Evolutionary conservation across 2,329 filamentous ascomycete genomes (phyloP).

Genomic region (Penicillium decumbens): DNA sequence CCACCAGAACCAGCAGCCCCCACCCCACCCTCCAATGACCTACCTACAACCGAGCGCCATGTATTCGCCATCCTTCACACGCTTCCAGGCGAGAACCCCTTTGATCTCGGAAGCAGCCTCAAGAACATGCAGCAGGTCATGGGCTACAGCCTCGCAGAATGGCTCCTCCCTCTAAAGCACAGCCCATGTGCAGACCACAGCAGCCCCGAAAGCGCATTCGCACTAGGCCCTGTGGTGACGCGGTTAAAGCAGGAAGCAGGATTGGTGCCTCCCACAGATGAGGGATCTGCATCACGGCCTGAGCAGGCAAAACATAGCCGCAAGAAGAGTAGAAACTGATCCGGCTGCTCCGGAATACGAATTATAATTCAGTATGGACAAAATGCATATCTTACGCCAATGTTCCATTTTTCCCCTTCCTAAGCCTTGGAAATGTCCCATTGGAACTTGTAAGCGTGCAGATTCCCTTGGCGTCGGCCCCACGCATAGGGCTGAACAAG

Average conservation of each 20-base stretch:
- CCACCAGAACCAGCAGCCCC: conserved; percentile 32
- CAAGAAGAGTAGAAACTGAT: background rate
- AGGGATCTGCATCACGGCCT: background rate
- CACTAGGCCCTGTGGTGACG: conserved; percentile 59
- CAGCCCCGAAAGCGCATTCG: conserved; percentile 62
- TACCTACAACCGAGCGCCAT: conserved; percentile 51
- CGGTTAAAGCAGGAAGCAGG: conserved; percentile 50
- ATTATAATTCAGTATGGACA: background rate
- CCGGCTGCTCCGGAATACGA: background rate
- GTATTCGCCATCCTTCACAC: conserved; percentile 77
- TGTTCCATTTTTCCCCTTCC: background rate
- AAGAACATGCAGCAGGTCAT: conserved; percentile 76
- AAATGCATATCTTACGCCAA: background rate
- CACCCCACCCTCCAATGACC: conserved; percentile 15
- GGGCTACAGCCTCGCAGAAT: conserved; percentile 66
- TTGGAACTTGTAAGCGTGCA: background rate
- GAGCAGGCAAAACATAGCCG: background rate
- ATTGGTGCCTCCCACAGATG: conserved; percentile 19
- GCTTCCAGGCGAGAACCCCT: conserved; percentile 73
- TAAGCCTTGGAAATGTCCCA: background rate
- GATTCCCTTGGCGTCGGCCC: background rate
- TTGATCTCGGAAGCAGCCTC: conserved; percentile 63
- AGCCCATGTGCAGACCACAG: conserved; percentile 71
- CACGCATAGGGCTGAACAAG: background rate
- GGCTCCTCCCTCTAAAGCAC: conserved; percentile 70